Evolutionary conservation across 2,329 filamentous ascomycete genomes (phyloP), one percentile per base, ranked within the genome.

Genomic region (Epichloe sp.): DNA sequence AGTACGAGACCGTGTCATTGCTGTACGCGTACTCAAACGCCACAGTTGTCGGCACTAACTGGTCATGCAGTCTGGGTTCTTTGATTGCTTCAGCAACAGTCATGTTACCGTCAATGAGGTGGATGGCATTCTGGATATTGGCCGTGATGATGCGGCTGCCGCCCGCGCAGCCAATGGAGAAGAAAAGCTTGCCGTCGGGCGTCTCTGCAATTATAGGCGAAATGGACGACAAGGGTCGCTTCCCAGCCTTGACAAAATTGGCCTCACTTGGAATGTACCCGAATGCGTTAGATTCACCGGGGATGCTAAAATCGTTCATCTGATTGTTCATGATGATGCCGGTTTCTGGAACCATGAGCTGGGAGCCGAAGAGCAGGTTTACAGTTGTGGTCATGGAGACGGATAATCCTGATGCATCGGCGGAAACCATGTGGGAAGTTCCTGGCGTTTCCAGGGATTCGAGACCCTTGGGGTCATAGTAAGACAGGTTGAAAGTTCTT

Each of bases 101-200:
- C 69, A 88, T 69, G 3, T 68, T 67, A 37, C 78, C 76, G 57
- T 94, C 88, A 0, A 96, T 69, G 0, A 89, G 76, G 58, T 89
- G 77, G 61, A 87, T 81, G 4, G 89, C 70, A 51, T 82, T 84
- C 65, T 93, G 88, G n/a, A 89, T 76, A 0, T 85, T 91, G 0
- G 86, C 72, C 0, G 88, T 94, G 60, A 88, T 91, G 65, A 95
- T 95, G 3, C 87, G 76, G 42, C 83, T 88, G 0, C 90, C 90
- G 1, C 90, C 90, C 0, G 89, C 88, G 0, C 87, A 80, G 3
- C 88, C 88, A 0, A 86, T 79, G 17, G 83, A 74, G 53, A 90
- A 78, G 62, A 84, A 87, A 0, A 95, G 72, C 2, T 73, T 76
- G 0, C 82, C 79, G 52, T 89, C 81, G 1, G 78, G 68, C 31